Base-by-base conservation (phyloP, 495 filamentous ascomycete genomes). In the Tuber umbilicatum region DNA sequence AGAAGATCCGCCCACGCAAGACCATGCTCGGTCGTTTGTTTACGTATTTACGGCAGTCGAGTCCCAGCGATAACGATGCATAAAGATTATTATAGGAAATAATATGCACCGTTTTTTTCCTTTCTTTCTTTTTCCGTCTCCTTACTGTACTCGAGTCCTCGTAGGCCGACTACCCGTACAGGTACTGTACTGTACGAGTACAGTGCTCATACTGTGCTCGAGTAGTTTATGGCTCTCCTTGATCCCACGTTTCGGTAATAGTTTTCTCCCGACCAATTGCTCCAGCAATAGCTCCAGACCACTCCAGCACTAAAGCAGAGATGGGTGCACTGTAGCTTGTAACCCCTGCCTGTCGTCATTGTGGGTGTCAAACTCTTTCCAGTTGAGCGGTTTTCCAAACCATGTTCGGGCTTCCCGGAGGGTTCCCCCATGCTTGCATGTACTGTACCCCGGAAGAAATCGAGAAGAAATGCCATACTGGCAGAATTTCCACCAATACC, bases 1-100 rank as follows among this genome's bases (percentile, higher is more conserved):
- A 64, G 55, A 77, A 71, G 71, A 77, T 78, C 74, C 60, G 73
- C 76, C 75, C 76, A 78, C 75, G 76, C 76, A 77, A 68, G 71
- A 77, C 75, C 73, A 64, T 31, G 31, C 55, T 64, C 27, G 17
- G 14, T 16, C 27, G 27, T 19, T 19, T 12, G 0, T 35, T 19
- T 17, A 31, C n/a, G 17, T 17, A 64, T 31, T 31, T 16, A 7
- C 2, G 27, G 55, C 7, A 64, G 55, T 5, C 55, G 55, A 64
- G 27, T 64, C 17, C 55, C 31, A 3, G 12, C 16, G 27, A 64
- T 64, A 64, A 64, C 12, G 12, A n/a, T 35, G 27, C 27, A 17
- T 64, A 35, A 16, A 64, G 6, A 64, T 1, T 5, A 35, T 64
- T 19, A 35, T 64, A 27, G 55, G 27, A 64, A 17, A 64, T 31